Conservation (phyloP, 2,329 filamentous ascomycete genomes). For the Camillea tinctor region DNA sequence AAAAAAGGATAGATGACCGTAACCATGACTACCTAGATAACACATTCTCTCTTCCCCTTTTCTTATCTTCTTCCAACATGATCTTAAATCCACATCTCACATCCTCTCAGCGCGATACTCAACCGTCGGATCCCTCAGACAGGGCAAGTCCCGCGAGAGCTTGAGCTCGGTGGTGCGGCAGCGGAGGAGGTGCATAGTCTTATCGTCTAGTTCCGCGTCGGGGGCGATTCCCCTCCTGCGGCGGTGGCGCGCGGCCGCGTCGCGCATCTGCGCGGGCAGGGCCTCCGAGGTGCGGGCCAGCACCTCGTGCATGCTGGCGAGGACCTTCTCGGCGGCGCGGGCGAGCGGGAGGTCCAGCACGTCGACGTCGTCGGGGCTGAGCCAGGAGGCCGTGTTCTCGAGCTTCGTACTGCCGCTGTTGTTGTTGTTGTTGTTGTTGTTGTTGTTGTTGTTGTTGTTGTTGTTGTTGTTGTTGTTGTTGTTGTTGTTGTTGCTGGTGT, state of each 20-base stretch:
- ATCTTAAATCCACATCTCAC: no score
- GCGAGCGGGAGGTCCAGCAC: slow-evolving; percentile 77
- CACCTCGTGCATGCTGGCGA: slow-evolving; percentile 90
- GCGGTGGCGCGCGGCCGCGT: slow-evolving; percentile 40
- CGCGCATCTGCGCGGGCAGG: slow-evolving; percentile 52
- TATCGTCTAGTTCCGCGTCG: slow-evolving; percentile 46
- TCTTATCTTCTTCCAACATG: background rate
- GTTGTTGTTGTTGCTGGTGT: slow-evolving; percentile 13
- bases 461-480: slow-evolving; percentile 13
- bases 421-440: slow-evolving; percentile 15
- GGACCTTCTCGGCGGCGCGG: slow-evolving; percentile 77
- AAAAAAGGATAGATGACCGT: no score
- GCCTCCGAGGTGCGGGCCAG: slow-evolving; percentile 66
- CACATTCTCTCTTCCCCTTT: background rate
- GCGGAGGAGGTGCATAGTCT: slow-evolving; percentile 63
- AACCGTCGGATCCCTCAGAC: slow-evolving; percentile 64
- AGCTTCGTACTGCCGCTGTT: background rate
- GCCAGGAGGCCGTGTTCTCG: slow-evolving; percentile 61
- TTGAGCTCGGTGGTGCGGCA: slow-evolving; percentile 88
- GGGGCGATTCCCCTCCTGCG: slow-evolving; percentile 35
- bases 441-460: slow-evolving; percentile 10
- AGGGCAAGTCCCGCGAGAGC: slow-evolving; percentile 71
- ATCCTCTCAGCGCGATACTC: slow-evolving; percentile 59
- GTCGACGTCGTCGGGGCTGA: slow-evolving; percentile 68
- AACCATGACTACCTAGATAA: background rate